A percentile compares a stretch with the other conserved stretches of the same genome.
Evolutionary conservation across 2,329 filamentous ascomycete genomes (phyloP).

Genomic region (Colletotrichum cuscutae): DNA sequence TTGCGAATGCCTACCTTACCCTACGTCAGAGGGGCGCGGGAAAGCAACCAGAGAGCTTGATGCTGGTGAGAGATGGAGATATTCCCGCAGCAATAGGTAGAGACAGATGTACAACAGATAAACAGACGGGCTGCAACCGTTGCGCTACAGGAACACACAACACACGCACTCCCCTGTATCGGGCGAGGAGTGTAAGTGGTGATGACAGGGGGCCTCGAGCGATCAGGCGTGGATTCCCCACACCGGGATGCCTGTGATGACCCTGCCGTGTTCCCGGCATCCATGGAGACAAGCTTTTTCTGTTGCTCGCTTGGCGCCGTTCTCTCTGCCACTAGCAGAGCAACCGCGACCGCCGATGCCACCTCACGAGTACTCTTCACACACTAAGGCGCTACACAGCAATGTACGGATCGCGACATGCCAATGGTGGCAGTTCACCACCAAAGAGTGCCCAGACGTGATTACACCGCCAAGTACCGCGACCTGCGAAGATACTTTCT

Average conservation of each 20-base stretch:
- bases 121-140: neutral
- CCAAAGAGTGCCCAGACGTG: neutral
- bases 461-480: neutral
- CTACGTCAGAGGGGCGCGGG: too few relatives aligned
- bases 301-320: constrained; percentile 22
- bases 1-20: neutral
- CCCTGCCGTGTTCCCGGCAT: constrained; percentile 35
- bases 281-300: constrained; percentile 35
- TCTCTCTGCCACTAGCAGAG: constrained; percentile 16
- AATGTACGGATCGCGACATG: neutral
- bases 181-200: neutral
- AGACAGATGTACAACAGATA: neutral
- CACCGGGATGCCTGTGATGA: constrained; percentile 14
- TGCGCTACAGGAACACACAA: neutral
- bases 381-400: too few relatives aligned
- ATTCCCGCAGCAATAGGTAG: neutral
- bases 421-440: neutral
- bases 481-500: neutral
- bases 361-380: neutral
- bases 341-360: constrained; percentile 17
- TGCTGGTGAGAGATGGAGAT: neutral
- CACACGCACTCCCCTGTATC: neutral
- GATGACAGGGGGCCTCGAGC: neutral
- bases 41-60: neutral
- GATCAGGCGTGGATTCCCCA: constrained; percentile 7